phyloP scores from a whole-genome alignment of 75 land plant genomes.

The Gnetum montanum region DNA sequence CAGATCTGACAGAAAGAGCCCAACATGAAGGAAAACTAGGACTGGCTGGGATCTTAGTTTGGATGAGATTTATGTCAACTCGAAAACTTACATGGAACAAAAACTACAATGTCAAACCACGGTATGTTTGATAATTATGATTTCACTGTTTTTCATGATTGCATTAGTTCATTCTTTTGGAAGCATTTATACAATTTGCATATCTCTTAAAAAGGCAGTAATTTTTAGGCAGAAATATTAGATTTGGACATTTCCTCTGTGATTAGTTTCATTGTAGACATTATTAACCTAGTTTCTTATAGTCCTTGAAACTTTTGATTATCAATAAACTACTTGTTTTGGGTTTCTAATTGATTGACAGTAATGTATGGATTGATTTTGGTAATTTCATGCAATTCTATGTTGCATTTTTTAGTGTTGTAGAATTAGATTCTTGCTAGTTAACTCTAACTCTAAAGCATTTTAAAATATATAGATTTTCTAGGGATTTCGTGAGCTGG shows the following conservation, averaged over 20 bases:
- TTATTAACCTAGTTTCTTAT: no score
- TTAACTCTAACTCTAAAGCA: no score
- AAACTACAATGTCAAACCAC: constrained; percentile 58
- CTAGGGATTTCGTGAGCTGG: no score
- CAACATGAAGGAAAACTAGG: constrained; percentile 43
- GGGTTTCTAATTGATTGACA: no score
- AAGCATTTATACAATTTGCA: background rate
- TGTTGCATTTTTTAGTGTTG: no score
- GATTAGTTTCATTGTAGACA: no score
- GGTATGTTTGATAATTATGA: constrained; percentile 18
- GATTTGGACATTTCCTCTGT: background rate
- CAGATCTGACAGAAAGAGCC: constrained; percentile 41
- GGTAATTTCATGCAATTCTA: no score
- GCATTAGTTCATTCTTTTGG: background rate
- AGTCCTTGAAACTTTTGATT: no score
- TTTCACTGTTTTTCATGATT: background rate
- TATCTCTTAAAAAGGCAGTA: background rate
- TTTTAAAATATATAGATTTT: no score
- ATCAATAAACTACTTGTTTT: no score
- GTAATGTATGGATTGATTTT: no score
- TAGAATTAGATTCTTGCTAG: no score
- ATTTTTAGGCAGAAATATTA: background rate
- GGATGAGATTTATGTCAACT: constrained; percentile 61
- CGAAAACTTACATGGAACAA: constrained; percentile 54
- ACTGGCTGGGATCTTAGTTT: constrained; percentile 45